Base-by-base conservation (phyloP, 2,329 filamentous ascomycete genomes). In the Aspergillus luchuensis region DNA sequence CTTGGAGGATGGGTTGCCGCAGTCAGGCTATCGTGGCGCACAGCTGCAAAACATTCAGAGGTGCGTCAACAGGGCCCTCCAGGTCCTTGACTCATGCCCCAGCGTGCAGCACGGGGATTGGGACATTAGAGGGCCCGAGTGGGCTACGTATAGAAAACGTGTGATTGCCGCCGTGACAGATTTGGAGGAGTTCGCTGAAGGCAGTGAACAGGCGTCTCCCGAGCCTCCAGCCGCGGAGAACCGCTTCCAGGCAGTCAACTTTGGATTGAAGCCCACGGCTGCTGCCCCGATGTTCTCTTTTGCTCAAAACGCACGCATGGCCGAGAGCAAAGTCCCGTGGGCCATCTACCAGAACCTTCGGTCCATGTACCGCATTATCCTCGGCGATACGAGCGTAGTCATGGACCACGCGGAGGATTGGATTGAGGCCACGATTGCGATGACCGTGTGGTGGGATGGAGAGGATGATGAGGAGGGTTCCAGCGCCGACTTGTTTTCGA, bases 371-470 rank as follows among this genome's bases (percentile, higher is more conserved):
- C 88, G 89, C 36, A 89, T 96, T 62, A 79, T 96, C 1, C 83
- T 95, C 4, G 93, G 94, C 38, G 86, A 90, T 64, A 83, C 87
- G 8, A 85, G 89, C 38, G 88, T 92, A 19, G 91, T 97, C 56
- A 80, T 96, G 62, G 85, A 88, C 50, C 86, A 88, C 48, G 87
- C 92, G 1, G 88, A 94, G 70, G 93, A 97, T 75, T 98, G 94
- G 94, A 87, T 94, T 55, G 94, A 98, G 79, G 93, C 92, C 0
- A 90, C 89, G 0, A 79, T 97, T 61, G 91, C 89, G 1, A 80
- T 98, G 53, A 88, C 93, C 33, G 88, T 90, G 5, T 98, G 94
- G 94, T 97, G 93, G 92, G 89, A 96, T 71, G 91, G 95, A 62
- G 85, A 86, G n/a, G 85, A 87, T 61, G 84, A 88, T 8, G 80